Evolutionary conservation across 805 yeast species (phyloP), one percentile per base, ranked within the genome.

Genomic region (Yarrowia osloensis): DNA sequence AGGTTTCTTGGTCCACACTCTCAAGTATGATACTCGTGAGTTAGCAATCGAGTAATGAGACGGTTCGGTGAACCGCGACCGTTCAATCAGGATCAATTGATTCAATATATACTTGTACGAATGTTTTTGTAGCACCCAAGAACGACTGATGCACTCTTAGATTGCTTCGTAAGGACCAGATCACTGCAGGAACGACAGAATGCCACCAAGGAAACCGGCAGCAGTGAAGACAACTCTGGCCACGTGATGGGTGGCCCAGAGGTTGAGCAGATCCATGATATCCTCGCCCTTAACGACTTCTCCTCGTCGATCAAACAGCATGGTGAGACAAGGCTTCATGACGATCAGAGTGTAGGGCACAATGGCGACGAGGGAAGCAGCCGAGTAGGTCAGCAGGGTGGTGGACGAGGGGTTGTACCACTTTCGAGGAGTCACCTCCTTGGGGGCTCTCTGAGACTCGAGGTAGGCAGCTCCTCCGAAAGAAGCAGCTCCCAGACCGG

Each of bases 321-420:
- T 39, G 13, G 47, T 40, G 21, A 57, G 37, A n/a, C 44, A 33
- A 3, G 63, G 63, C 28, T 17, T 6, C 63, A 57, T 57, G 35
- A 57, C 49, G 26, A 57, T 19, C 2, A 19, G 35, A 7, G 63
- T 57, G 28, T 40, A 57, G 11, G 63, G 63, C 13, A 57, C 21
- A 40, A 57, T 57, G n/a, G 63, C 63, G 3, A 57, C 2, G n/a
- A 57, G 63, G 3, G 63, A 39, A 1, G 28, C 63, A 1, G 63
- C 63, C 0, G 63, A 57, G 49, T 40, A 57, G 11, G 63, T 35
- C 28, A 57, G 37, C 19, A 57, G 7, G 3, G 44, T 6, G 37
- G 37, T 40, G 6, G 63, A 39, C n/a, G 63, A 26, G 9, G 63
- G 63, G 8, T 54, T 54, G 44, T 37, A 54, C 61, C 61, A 54